phyloP scores from a whole-genome alignment of 139 green algal genomes.

The Ostreobium quekettii region DNA sequence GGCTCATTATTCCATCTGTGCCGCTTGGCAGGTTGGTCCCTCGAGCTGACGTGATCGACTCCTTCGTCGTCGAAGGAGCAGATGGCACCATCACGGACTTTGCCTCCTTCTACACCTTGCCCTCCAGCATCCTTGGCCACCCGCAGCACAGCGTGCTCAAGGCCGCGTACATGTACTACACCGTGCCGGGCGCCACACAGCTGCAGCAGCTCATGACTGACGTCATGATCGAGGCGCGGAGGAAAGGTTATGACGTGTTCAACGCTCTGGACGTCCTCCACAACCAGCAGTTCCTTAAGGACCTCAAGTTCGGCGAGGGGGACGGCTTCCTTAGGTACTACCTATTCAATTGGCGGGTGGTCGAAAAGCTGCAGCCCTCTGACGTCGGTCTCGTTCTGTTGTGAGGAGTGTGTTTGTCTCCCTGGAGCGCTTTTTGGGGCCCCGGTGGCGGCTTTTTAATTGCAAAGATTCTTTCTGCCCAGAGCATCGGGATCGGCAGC shows the following conservation, averaged over 20 bases:
- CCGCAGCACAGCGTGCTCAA: conserved; percentile 65
- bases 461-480: too few relatives aligned
- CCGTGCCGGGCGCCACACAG: conserved; percentile 27
- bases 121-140: conserved; percentile 79
- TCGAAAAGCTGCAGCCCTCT: conserved; percentile 35
- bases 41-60: conserved; percentile 67
- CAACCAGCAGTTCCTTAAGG: conserved; percentile 60
- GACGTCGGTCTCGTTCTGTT: conserved; percentile 91
- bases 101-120: conserved; percentile 91
- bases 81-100: conserved; percentile 75
- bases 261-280: conserved; percentile 93
- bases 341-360: conserved; percentile 92
- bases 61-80: conserved; percentile 77
- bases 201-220: conserved; percentile 68
- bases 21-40: conserved; percentile 40
- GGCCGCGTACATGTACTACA: conserved; percentile 97
- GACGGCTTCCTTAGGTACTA: conserved; percentile 96
- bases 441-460: too few relatives aligned
- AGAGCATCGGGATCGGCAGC: too few relatives aligned
- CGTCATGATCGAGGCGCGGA: conserved; percentile 68
- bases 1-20: conserved; percentile 20
- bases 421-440: too few relatives aligned
- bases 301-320: conserved; percentile 97
- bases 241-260: conserved; percentile 91
- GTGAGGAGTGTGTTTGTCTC: too few relatives aligned